Evolutionary conservation across 805 yeast species (phyloP), one percentile per base, ranked within the genome.

Genomic region (Candida pseudofarinosa): DNA sequence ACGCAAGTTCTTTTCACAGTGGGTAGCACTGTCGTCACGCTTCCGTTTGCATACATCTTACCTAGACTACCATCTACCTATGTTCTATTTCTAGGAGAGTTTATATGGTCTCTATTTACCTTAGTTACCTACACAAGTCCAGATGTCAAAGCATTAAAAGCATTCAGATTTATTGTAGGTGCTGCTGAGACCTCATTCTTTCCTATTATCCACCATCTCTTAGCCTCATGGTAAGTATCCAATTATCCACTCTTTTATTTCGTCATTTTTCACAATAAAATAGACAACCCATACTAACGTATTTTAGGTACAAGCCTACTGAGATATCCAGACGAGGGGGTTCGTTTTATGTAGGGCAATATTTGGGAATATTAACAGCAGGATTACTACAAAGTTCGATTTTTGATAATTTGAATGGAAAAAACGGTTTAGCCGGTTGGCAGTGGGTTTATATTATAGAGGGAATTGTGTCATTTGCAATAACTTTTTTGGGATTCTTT

Each of bases 401-500:
- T 20, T 73, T 64, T 43, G 52, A 68, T 17, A 50, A 60, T 33
- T 55, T 83, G 49, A 61, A 70, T 41, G 86, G 83, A 23, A 63
- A 56, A 8, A 54, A 58, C 37, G 87, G 87, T 0, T 62, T 77
- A 10, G 70, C 71, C 6, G 80, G 86, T 10, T 84, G 88, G 88
- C 71, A 81, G 65, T 84, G 88, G 88, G 77, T 80, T 56, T 83
- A 80, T 53, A 77, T 84, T 37, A 71, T 84, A 47, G 87, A 82
- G 56, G 83, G 82, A 10, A 53, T 77, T 38, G 72, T 84, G 38
- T 77, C 84, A 4, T 53, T 82, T 19, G 78, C 71, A 2, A 75
- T 83, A 31, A 85, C 83, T 4, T 8, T 83, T 5, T 45, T 77
- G 39, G 85, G 85, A 0, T 67, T 72, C 44, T 77, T 74, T 53